Base-by-base conservation (phyloP, 768 basidiomycete genomes). In the Daedaleopsis nitida region DNA sequence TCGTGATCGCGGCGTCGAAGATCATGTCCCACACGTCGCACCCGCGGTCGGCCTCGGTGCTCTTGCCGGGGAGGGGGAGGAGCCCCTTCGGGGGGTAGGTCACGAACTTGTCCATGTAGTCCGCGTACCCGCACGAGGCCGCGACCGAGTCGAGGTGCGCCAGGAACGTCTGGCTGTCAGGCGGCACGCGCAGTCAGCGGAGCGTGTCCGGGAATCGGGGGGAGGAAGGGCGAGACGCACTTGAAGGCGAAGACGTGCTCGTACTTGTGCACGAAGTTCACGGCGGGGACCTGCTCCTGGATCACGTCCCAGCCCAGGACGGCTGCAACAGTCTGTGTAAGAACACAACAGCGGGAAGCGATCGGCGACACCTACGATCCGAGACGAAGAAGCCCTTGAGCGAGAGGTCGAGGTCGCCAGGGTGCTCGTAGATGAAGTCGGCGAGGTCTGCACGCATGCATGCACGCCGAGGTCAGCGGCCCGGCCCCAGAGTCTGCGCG, bases 241-340 rank as follows among this genome's bases (percentile, higher is more conserved):
- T 90, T 89, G 74, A 92, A 81, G 0, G 87, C 77, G 68, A 92
- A 91, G 13, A 91, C 82, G 61, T 83, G 77, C 64, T 85, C 72
- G 58, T 86, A 90, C 73, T 88, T 87, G 70, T 89, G 82, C 6
- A 92, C 90, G 62, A 91, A 91, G 59, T 81, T 76, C 27, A 91
- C 86, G 0, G 88, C 88, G 1, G 89, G 87, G 49, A 92, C 87
- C 71, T 91, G 77, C 55, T 79, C 73, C 69, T 89, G 87, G 12
- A 88, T 84, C 11, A 91, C 80, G 27, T 81, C 75, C 49, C 80
- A 82, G 7, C 62, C 57, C 2, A 63, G 53, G 9, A 63, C 57
- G 34, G 62, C 62, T 63, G 21, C 9, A 39, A 12, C 2, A 24
- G 3, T 8, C 24, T 1, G 17, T 10, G 19, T 52, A n/a, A 56